phyloP scores from a whole-genome alignment of 441 rosid species.

The Rhodomyrtus psidioides region DNA sequence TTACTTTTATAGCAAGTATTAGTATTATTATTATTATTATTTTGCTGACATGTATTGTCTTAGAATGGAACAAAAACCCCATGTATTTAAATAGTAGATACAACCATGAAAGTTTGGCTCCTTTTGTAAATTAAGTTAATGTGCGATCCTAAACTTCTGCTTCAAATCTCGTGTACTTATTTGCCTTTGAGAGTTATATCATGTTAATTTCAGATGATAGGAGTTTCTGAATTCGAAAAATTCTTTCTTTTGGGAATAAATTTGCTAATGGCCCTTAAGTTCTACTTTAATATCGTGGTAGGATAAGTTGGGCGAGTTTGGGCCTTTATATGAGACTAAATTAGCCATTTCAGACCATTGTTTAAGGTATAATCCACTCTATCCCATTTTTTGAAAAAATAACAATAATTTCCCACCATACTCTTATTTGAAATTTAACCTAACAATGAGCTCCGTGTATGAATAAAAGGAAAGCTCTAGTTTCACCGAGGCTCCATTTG shows the following conservation, averaged over 20 bases:
- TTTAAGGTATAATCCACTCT: not conserved
- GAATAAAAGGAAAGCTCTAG: not conserved
- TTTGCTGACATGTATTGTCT: too few species aligned
- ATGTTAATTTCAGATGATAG: not conserved
- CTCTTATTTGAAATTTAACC: not conserved
- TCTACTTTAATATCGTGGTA: not conserved
- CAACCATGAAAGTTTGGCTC: not conserved
- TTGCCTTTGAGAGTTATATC: too few species aligned
- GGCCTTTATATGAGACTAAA: not conserved
- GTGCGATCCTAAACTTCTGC: too few species aligned
- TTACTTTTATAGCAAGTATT: too few species aligned
- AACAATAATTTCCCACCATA: not conserved
- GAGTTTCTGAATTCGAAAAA: not conserved
- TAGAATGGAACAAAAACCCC: too few species aligned
- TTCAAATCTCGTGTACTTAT: too few species aligned
- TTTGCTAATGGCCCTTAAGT: not conserved
- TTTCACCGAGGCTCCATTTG: not conserved
- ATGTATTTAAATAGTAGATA: too few species aligned
- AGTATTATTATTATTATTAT: too few species aligned
- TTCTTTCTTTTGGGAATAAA: not conserved
- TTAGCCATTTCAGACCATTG: rapidly evolving
- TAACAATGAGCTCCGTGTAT: not conserved
- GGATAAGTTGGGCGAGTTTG: not conserved
- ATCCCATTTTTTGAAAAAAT: not conserved
- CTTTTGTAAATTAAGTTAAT: too few species aligned